Evolutionary conservation across 2,329 filamentous ascomycete species (phyloP), one percentile per base, ranked within the genome.

Genomic region (Biscogniauxia sp.): DNA sequence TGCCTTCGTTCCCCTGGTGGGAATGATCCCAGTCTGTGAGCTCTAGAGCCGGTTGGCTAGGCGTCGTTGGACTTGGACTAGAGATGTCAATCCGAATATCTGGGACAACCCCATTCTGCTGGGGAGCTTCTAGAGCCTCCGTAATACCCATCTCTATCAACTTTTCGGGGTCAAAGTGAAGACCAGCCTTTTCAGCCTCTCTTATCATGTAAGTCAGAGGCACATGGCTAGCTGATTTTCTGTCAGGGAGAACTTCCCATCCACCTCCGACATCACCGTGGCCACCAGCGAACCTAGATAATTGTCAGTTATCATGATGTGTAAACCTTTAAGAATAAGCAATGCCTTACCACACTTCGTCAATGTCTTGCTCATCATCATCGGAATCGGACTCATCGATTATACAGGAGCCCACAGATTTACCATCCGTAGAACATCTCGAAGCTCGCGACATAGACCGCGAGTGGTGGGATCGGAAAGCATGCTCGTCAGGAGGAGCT

Each of bases 201-300:
- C 83, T 78, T 0, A 91, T 83, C 82, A 92, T 91, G 84, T 88
- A 91, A 0, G 88, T 83, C 1, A 91, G 78, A 0, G 88, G 87
- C 1, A 88, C 81, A 66, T 91, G 88, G 64, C 87, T 90, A 23
- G 90, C 79, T 7, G 87, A 82, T 70, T 90, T 89, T 23, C 79
- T 81, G 0, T 79, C 78, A 0, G 78, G 73, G 0, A 84, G 76
- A 3, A 83, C 76, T 55, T 84, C 83, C 90, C 90, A 93, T 0
- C 91, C 91, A 9, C 91, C 91, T 1, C 91, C 91, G 28, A 93
- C 86, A 64, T 94, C 91, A 1, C 86, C 91, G 64, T 96, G 91
- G 11, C 88, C 87, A 8, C 91, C 91, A 0, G 90, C 82, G 68
- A 95, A 95, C 72, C 72, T 61, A 32, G n/a, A 54, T 9, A 15